Base-by-base conservation (phyloP, 148 eudicot species). In the Rheum nobile region DNA sequence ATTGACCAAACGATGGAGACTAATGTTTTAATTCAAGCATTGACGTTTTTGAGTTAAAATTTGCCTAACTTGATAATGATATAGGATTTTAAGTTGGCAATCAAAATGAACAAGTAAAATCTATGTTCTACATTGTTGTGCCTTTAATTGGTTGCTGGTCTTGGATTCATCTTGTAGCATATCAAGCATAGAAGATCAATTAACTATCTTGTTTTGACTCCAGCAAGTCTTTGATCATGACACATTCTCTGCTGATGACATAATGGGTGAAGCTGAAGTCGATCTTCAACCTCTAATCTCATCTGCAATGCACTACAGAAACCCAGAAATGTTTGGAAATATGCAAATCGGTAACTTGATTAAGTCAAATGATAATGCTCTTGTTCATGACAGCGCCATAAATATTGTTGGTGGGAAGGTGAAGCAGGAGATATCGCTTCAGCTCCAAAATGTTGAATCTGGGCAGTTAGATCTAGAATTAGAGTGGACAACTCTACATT, bases 291-390 rank as follows among this genome's bases (percentile, higher is more conserved):
- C 98, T 16, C 77, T 94, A 83, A 85, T 94, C 74, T 89, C 96
- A 54, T 89, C 98, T 0, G 98, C 98, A 22, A 88, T 88, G 85
- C 91, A 95, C 0, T 91, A 80, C 68, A 89, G 96, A 61, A 90
- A 94, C 74, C 88, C 96, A 22, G 83, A 81, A 19, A 87, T 87
- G 90, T 86, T 89, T 75, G 91, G 85, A 12, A 69, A 89, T 77
- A 89, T 94, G 98, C 97, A 91, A 81, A 89, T 94, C 9, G 98
- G 98, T 7, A 91, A 87, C 83, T 91, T 97, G 97, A 77, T 87
- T 70, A 94, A 89, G 71, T 91, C 98, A 31, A 42, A 84, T 21
- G 93, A 89, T 74, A 94, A 94, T 74, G 91, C 96, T 16, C 85
- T 94, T 24, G 39, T 77, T 73, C 90, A 87, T 44, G 98, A 94